Base-by-base conservation (phyloP, 2,329 filamentous ascomycete species). In the Scytalidium sp. region DNA sequence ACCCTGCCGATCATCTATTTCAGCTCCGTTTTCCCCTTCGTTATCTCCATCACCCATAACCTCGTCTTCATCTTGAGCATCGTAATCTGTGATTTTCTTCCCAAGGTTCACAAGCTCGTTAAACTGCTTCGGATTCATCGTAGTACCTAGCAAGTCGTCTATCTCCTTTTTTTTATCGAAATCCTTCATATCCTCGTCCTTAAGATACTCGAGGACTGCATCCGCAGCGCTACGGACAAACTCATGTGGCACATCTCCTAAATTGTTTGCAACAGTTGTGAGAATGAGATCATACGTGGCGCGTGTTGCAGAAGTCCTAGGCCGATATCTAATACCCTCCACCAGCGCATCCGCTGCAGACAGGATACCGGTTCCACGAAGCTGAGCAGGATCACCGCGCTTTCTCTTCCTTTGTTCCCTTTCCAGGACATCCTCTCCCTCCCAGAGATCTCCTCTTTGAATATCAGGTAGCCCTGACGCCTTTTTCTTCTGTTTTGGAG, bases 41-140 rank as follows among this genome's bases (percentile, higher is more conserved):
- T 75, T 79, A 22, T 83, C 79, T 50, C 81, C 86, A 61, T 86
- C 84, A 23, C 82, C 87, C 75, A 90, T 88, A 50, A 91, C 85
- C 57, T 96, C 93, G 55, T 97, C 92, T 25, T 97, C 94, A 57
- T 97, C 93, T 66, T 97, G 91, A 36, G 89, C 89, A 69, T 97
- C 89, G 69, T 97, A 99, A 68, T 99, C 94, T 45, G 94, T 99
- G 56, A 99, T 96, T 73, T 99, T 99, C 75, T 99, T 99, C 56
- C 92, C 90, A 41, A 99, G 75, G 65, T 97, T 99, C 49, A 97
- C 85, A 58, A 99, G 74, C 72, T 97, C 93, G 65, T 97, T 97
- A 74, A 97, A 99, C 67, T 96, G 87, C 66, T 97, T 96, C 1
- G 90, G 82, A 44, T 79, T 85, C 75, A 97, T 81, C 1, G 84